Percentiles rank a stretch among this genome's conserved stretches.
Conservation (phyloP, 768 basidiomycete species). For the Kwoniella bestiolae region DNA sequence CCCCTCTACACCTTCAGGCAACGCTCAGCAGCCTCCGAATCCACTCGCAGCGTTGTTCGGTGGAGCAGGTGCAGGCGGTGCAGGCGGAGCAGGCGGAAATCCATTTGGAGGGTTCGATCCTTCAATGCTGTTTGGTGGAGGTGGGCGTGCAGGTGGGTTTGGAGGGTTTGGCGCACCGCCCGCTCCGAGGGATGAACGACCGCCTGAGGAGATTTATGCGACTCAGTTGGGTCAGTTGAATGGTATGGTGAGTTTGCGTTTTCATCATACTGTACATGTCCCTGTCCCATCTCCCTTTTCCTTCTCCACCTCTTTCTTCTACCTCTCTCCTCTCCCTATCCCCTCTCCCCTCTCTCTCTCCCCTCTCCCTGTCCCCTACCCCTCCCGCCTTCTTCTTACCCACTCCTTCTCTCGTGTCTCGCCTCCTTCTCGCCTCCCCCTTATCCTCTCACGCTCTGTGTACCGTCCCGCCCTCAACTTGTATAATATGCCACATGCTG, state of each 20-base stretch:
- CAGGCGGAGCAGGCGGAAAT: constrained; percentile 32
- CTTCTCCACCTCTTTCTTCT: not conserved
- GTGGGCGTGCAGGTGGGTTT: constrained; percentile 34
- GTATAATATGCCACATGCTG: not conserved
- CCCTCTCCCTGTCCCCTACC: too few species aligned
- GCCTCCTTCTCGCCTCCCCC: too few species aligned
- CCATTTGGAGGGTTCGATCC: constrained; percentile 38
- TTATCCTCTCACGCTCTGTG: too few species aligned
- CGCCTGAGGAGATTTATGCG: constrained; percentile 91
- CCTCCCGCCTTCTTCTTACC: too few species aligned
- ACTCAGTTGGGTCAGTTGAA: constrained; percentile 69
- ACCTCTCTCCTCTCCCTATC: too few species aligned
- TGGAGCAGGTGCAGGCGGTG: constrained; percentile 36
- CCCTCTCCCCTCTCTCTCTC: too few species aligned
- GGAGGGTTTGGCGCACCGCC: constrained; percentile 56
- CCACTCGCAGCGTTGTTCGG: constrained; percentile 33
- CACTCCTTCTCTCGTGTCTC: too few species aligned
- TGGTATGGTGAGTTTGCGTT: constrained; percentile 69
- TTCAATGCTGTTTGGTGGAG: constrained; percentile 27
- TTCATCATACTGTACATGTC: too few species aligned
- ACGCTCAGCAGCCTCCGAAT: constrained; percentile 20
- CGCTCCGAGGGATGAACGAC: constrained; percentile 69
- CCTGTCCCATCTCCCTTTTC: not conserved
- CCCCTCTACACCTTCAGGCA: too few species aligned
- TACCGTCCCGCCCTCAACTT: not conserved